phyloP scores from a whole-genome alignment of 2,329 filamentous ascomycete species.

The Colletotrichum sp. region DNA sequence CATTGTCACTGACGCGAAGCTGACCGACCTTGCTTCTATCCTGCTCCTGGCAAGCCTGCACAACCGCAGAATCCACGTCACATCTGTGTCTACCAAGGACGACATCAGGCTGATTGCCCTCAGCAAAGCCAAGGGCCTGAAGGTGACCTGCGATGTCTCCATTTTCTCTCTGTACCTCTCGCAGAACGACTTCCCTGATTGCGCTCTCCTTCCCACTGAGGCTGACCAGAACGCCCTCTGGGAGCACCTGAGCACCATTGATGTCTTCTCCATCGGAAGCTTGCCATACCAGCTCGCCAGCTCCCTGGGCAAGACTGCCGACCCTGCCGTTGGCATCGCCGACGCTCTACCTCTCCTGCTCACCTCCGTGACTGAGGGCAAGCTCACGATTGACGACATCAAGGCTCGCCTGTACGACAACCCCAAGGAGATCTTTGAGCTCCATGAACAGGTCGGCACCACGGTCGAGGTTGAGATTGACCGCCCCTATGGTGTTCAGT shows the following conservation, averaged over 20 bases:
- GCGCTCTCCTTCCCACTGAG: constrained; percentile 67
- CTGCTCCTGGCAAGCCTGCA: constrained; percentile 79
- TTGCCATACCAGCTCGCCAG: constrained; percentile 77
- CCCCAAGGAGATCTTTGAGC: constrained; percentile 80
- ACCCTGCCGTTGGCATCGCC: constrained; percentile 70
- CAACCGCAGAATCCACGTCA: constrained; percentile 79
- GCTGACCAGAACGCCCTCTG: constrained; percentile 76
- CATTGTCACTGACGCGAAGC: constrained; percentile 81
- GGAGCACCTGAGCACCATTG: constrained; percentile 75
- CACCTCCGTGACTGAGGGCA: constrained; percentile 77
- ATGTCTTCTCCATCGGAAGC: constrained; percentile 81
- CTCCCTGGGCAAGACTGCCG: constrained; percentile 54
- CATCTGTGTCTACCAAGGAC: constrained; percentile 80
- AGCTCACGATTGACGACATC: constrained; percentile 75
- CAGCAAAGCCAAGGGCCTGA: constrained; percentile 81
- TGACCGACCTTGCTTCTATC: constrained; percentile 81
- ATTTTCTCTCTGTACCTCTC: constrained; percentile 80
- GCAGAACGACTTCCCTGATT: constrained; percentile 72
- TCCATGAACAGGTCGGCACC: constrained; percentile 78
- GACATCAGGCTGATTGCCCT: constrained; percentile 79
- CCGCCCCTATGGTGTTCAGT: constrained; percentile 66
- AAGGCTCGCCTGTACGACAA: constrained; percentile 76
- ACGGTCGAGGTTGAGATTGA: constrained; percentile 79
- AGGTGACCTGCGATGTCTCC: constrained; percentile 83
- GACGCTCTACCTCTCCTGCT: constrained; percentile 78